Conservation (phyloP, 2,329 filamentous ascomycete genomes). For the Magnaporthiopsis poae region DNA sequence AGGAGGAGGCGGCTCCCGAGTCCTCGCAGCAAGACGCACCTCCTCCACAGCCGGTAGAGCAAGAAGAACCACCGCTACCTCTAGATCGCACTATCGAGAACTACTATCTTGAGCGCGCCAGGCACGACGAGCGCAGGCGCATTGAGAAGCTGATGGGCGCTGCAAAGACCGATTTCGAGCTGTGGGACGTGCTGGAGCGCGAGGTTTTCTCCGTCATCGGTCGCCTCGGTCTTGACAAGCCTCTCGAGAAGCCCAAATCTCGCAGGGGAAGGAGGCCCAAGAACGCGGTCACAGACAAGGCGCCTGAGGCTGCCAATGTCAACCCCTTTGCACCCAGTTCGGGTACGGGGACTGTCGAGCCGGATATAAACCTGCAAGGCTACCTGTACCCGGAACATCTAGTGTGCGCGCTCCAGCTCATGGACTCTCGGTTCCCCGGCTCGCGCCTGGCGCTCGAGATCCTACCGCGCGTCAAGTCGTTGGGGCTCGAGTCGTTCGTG, state of each 20-base stretch:
- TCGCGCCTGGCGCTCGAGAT: slow-evolving; percentile 52
- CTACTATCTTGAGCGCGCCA: neutral
- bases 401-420: slow-evolving; percentile 42
- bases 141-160: slow-evolving; percentile 43
- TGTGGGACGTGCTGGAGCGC: slow-evolving; percentile 58
- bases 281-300: neutral
- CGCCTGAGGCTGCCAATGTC: slow-evolving; percentile 4
- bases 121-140: neutral
- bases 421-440: slow-evolving; percentile 49
- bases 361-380: slow-evolving; percentile 47
- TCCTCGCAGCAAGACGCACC: neutral
- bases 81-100: neutral
- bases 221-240: slow-evolving; percentile 34
- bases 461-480: slow-evolving; percentile 55
- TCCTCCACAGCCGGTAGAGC: neutral
- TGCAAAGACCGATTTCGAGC: slow-evolving; percentile 50
- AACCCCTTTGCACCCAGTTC: neutral
- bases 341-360: neutral
- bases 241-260: slow-evolving; percentile 1
- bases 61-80: neutral
- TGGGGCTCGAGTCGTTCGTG: slow-evolving; percentile 61
- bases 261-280: slow-evolving; percentile 11
- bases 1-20: neutral
- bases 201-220: slow-evolving; percentile 55
- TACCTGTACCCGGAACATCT: slow-evolving; percentile 56